Base-by-base conservation (phyloP, 2,329 filamentous ascomycete genomes). In the Chlorencoelia australis region DNA sequence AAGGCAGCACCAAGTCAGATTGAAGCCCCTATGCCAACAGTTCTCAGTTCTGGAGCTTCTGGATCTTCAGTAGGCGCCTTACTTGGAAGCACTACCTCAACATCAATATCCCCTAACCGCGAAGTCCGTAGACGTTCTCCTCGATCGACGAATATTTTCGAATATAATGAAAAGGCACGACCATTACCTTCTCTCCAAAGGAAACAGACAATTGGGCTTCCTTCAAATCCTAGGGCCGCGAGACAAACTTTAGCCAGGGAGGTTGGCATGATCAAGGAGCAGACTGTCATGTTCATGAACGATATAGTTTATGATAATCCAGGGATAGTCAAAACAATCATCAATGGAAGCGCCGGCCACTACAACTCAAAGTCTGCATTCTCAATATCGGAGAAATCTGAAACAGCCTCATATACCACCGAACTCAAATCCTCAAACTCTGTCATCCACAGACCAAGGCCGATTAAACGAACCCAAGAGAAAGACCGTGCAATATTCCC, bases 241-340 rank as follows among this genome's bases (percentile, higher is more conserved):
- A 45, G 41, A 30, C 36, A 40, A 14, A 31, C 32, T 7, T 39
- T 44, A 21, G 28, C 35, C 7, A 30, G 35, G 16, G 38, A 46
- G 20, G 31, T 39, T 13, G 16, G 14, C 8, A 33, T 42, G 14
- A 28, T 47, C 36, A 61, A 56, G 35, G 56, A 66, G 16, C 63
- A 67, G 40, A 73, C 66, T 4, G 63, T 74, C 30, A 67, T 75
- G 64, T 66, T 73, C 36, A 54, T 75, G 33, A 75, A 73, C 40
- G 62, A 68, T 33, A 71, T 74, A 37, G 61, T 69, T 22, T 74
- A 73, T 43, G 60, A 74, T 36, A 60, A 76, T 38, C 69, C 71
- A 1, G 55, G 49, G 18, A 53, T 58, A 1, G 68, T 75, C 2
- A 59, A 65, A 34, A 62, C 59, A 16, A 69, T 74, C 40, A 63